Conservation (phyloP, 2,329 filamentous ascomycete species). For the Neofusicoccum sp. region DNA sequence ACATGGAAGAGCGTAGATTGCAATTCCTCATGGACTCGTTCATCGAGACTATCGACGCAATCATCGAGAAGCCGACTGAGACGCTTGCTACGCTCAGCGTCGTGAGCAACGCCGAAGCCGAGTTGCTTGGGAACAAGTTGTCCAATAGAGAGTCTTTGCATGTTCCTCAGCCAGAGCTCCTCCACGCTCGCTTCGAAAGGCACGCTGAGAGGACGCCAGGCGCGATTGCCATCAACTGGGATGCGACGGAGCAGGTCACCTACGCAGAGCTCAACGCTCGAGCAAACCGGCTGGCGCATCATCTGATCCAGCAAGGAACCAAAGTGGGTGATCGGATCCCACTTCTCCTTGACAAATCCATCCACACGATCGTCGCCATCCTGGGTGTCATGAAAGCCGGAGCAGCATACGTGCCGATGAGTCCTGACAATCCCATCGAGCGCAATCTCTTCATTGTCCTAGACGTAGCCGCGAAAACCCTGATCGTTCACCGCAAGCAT, state of each 20-base stretch:
- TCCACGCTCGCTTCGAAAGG: background rate
- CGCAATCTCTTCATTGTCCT: slow-evolving; percentile 34
- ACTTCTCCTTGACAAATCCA: slow-evolving; percentile 38
- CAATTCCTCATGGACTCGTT: background rate
- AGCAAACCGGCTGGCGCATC: background rate
- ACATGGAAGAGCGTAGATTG: background rate
- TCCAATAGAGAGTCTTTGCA: background rate
- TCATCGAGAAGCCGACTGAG: background rate
- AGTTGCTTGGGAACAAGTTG: background rate
- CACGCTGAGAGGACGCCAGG: background rate
- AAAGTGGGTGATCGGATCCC: slow-evolving; percentile 22
- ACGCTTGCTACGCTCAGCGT: background rate
- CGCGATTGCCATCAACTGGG: background rate
- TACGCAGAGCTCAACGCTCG: background rate
- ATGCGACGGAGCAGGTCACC: background rate
- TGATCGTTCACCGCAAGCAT: background rate
- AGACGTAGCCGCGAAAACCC: slow-evolving; percentile 29
- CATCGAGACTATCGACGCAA: background rate
- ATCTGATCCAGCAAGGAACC: background rate
- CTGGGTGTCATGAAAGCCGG: slow-evolving; percentile 37
- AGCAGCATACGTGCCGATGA: slow-evolving; percentile 36
- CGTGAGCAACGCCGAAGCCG: background rate
- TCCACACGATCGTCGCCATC: slow-evolving; percentile 35
- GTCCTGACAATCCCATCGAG: slow-evolving; percentile 30
- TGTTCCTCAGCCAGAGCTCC: background rate